These are phyloP conservation scores for Patellifolia procumbens DNA, from an alignment of 179 eudicot genomes.

Conservation along the genomic window DNA sequence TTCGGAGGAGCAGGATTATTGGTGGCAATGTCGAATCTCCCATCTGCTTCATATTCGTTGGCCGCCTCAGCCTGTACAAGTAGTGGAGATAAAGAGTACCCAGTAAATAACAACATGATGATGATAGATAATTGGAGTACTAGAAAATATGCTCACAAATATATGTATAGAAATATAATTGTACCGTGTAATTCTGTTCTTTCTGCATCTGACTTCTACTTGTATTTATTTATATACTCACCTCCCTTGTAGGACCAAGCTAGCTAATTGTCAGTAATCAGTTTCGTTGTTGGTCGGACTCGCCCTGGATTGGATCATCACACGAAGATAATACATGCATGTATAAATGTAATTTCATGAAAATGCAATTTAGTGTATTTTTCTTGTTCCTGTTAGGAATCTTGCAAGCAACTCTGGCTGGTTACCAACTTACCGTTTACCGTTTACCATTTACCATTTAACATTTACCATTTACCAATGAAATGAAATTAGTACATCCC, in stretches of 20 bases:
- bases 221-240: background rate
- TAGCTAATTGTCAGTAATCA: background rate
- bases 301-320: no score
- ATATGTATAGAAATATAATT: background rate
- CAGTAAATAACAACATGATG: conserved; percentile 28
- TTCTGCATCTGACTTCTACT: conserved; percentile 24
- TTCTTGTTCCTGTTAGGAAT: no score
- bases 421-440: no score
- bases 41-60: conserved; percentile 26
- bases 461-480: no score
- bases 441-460: no score
- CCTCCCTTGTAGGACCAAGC: background rate
- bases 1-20: conserved; percentile 28
- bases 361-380: no score
- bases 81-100: conserved; percentile 27
- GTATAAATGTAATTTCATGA: no score
- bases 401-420: no score
- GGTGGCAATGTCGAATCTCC: conserved; percentile 12
- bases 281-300: no score
- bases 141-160: background rate
- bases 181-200: conserved; percentile 27
- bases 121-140: background rate
- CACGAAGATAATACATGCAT: no score
- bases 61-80: conserved; percentile 41
- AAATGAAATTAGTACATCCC: no score